A percentile compares a stretch with the other conserved stretches of the same genome.
Conservation (phyloP, 257 asterid species). For the Solanum stenotomum region DNA sequence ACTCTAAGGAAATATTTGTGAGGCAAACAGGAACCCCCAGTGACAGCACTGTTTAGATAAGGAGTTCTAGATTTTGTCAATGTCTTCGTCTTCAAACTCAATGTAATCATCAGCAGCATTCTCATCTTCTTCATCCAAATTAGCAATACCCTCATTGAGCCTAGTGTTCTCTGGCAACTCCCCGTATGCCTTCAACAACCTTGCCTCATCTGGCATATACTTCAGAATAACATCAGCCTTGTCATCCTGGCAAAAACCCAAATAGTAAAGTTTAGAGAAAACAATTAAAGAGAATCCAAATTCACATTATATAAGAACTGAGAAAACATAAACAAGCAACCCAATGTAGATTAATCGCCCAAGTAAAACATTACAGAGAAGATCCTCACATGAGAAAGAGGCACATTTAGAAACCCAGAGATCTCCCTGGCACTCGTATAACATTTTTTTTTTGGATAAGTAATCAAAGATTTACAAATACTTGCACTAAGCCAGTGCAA, state of each 20-base stretch:
- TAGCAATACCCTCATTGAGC: constrained; percentile 69
- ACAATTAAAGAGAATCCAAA: background rate
- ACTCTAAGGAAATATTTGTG: background rate
- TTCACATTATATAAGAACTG: background rate
- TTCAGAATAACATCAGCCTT: constrained; percentile 91
- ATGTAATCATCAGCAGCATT: constrained; percentile 57
- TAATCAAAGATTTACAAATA: background rate
- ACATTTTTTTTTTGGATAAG: background rate
- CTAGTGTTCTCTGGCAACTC: constrained; percentile 83
- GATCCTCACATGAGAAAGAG: background rate
- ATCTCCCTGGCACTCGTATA: background rate
- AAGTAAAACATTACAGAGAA: background rate
- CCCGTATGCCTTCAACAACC: constrained; percentile 91
- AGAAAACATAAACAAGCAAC: background rate
- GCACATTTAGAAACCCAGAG: background rate
- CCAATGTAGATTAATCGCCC: background rate
- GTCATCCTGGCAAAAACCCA: constrained; percentile 52
- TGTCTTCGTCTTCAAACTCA: constrained; percentile 85
- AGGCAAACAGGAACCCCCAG: background rate
- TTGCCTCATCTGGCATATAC: constrained; percentile 90
- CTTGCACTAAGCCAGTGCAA: background rate
- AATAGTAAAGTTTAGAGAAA: background rate
- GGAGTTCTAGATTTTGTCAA: constrained; percentile 61
- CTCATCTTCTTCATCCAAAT: constrained; percentile 69
- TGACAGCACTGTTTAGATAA: background rate